phyloP scores from a whole-genome alignment of 768 basidiomycete genomes.

The Suillus cothurnatus region DNA sequence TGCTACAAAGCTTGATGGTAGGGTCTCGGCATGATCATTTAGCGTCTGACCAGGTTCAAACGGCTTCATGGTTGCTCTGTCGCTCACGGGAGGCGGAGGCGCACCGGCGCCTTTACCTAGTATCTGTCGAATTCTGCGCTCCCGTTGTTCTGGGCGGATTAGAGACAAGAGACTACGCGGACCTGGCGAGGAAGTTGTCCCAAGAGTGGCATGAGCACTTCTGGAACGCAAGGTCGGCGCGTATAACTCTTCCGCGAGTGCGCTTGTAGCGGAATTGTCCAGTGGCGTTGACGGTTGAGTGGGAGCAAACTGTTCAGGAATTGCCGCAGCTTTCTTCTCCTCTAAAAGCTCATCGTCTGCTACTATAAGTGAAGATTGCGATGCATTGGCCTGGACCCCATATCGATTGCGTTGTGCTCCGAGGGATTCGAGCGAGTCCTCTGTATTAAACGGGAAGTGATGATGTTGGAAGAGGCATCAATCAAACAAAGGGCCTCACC shows the following conservation, averaged over 20 bases:
- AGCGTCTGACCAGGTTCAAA: constrained; percentile 15
- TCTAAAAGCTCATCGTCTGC: background rate
- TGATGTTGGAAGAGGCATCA: background rate
- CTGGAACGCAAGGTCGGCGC: background rate
- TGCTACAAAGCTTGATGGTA: constrained; percentile 22
- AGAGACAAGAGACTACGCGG: background rate
- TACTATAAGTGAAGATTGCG: constrained; percentile 1
- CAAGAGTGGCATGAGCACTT: constrained; percentile 2
- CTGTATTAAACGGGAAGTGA: background rate
- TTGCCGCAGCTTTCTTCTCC: background rate
- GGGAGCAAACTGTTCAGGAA: background rate
- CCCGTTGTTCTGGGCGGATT: constrained; percentile 7
- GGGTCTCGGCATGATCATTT: constrained; percentile 16
- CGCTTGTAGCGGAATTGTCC: background rate
- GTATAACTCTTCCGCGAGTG: background rate
- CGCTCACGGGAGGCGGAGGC: background rate
- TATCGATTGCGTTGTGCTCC: background rate
- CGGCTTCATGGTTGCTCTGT: background rate
- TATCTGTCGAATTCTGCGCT: background rate
- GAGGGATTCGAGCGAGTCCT: background rate
- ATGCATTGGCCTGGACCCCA: background rate
- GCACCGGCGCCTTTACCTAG: background rate
- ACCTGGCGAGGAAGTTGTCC: background rate
- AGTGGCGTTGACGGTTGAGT: background rate
- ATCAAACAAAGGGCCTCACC: background rate